These are phyloP conservation scores for Populus euphratica DNA, from an alignment of 345 rosid species.

Conservation along the genomic window DNA sequence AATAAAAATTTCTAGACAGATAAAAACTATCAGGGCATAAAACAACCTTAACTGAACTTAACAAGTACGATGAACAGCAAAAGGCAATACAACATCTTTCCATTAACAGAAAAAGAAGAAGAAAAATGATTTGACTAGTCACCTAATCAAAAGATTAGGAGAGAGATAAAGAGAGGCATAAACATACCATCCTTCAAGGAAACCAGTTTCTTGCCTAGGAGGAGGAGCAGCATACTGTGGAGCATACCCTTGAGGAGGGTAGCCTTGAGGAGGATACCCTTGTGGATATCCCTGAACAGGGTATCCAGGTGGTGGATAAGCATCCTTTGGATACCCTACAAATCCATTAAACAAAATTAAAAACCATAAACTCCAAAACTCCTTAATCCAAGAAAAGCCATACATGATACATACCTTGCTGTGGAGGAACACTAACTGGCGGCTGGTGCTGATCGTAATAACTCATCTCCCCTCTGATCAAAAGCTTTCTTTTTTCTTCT, in stretches of 20 bases:
- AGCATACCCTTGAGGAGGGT: conserved; percentile 41
- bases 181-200: conserved; percentile 62
- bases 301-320: conserved; percentile 61
- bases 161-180: too few species aligned
- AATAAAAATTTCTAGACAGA: too few species aligned
- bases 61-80: too few species aligned
- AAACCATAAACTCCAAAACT: not conserved
- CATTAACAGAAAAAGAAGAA: not conserved
- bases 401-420: conserved; percentile 58
- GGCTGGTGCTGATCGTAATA: conserved; percentile 52
- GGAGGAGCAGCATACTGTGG: conserved; percentile 36
- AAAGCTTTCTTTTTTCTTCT: too few species aligned
- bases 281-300: conserved; percentile 40
- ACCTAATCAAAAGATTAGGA: not conserved
- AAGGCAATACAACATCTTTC: too few species aligned
- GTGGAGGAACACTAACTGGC: conserved; percentile 68
- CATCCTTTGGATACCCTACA: conserved; percentile 46
- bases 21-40: too few species aligned
- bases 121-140: not conserved
- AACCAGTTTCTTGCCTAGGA: conserved; percentile 37
- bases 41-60: too few species aligned
- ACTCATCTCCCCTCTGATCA: conserved; percentile 28
- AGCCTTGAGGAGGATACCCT: not conserved
- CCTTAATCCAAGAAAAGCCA: not conserved
- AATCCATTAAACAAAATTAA: too few species aligned